phyloP scores from a whole-genome alignment of 1,139 yeast species.

The Pichia sp. region DNA sequence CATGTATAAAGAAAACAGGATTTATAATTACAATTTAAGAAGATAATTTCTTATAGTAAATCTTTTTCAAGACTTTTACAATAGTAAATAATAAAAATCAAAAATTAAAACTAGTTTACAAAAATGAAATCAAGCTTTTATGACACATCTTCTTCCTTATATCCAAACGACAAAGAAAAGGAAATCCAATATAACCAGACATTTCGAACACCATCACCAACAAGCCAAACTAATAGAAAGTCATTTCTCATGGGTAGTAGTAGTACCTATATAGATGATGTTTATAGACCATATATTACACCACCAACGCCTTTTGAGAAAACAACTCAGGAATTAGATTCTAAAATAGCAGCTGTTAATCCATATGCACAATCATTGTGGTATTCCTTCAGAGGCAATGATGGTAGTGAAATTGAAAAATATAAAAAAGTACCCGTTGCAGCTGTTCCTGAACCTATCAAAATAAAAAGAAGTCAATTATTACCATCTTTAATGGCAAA shows the following conservation, averaged over 20 bases:
- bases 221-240: not conserved
- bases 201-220: not conserved
- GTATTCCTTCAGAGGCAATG: conserved; percentile 24
- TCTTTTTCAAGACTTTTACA: too few species aligned
- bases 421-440: conserved; percentile 13
- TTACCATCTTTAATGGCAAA: conserved; percentile 10
- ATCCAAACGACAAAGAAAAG: conserved; percentile 8
- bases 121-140: not conserved
- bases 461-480: not conserved
- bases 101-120: too few species aligned
- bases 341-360: conserved; percentile 10
- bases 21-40: too few species aligned
- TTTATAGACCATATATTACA: conserved; percentile 15
- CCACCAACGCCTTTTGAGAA: conserved; percentile 17
- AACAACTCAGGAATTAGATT: conserved; percentile 1
- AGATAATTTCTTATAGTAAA: too few species aligned
- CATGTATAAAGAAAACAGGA: too few species aligned
- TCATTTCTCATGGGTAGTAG: not conserved
- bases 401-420: conserved; percentile 24
- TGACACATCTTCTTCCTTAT: conserved; percentile 19
- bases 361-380: conserved; percentile 29
- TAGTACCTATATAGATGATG: conserved; percentile 11
- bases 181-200: not conserved
- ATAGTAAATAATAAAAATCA: too few species aligned
- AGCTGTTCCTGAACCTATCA: not conserved